Conservation (phyloP, 306 rosid species). For the Lupinus albus region DNA sequence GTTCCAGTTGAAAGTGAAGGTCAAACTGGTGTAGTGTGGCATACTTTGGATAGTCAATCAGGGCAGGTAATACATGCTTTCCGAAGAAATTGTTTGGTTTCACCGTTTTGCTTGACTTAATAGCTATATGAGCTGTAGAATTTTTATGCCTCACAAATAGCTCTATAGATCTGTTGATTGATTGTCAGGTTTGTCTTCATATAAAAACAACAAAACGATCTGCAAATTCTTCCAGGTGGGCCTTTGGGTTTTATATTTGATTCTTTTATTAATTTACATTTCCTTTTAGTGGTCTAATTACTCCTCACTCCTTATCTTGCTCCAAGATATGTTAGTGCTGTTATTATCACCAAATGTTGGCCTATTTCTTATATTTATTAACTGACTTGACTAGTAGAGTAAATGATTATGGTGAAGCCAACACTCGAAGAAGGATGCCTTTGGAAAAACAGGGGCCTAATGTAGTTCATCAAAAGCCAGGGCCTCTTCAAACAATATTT, state of each 20-base stretch:
- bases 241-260: conserved; percentile 38
- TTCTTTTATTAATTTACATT: conserved; percentile 14
- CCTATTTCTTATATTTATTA: conserved; percentile 36
- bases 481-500: conserved; percentile 94
- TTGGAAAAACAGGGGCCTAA: conserved; percentile 76
- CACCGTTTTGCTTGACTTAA: conserved; percentile 23
- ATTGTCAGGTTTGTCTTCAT: conserved; percentile 89
- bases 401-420: conserved; percentile 78
- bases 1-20: conserved; percentile 87
- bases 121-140: conserved; percentile 27
- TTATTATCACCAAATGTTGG: conserved; percentile 29
- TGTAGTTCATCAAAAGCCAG: conserved; percentile 95
- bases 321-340: conserved; percentile 28
- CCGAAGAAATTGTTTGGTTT: conserved; percentile 36
- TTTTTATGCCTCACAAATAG: conserved; percentile 36
- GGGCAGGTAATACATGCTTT: conserved; percentile 75
- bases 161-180: conserved; percentile 38
- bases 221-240: conserved; percentile 71
- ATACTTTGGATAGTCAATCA: conserved; percentile 77
- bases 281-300: conserved; percentile 23
- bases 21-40: conserved; percentile 91
- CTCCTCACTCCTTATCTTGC: conserved; percentile 20
- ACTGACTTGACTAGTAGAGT: conserved; percentile 48
- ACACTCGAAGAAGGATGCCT: conserved; percentile 71
- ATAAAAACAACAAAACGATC: conserved; percentile 69